Evolutionary conservation across 2,329 filamentous ascomycete species (phyloP), one percentile per base, ranked within the genome.

Genomic region (Achaetomium macrosporum): DNA sequence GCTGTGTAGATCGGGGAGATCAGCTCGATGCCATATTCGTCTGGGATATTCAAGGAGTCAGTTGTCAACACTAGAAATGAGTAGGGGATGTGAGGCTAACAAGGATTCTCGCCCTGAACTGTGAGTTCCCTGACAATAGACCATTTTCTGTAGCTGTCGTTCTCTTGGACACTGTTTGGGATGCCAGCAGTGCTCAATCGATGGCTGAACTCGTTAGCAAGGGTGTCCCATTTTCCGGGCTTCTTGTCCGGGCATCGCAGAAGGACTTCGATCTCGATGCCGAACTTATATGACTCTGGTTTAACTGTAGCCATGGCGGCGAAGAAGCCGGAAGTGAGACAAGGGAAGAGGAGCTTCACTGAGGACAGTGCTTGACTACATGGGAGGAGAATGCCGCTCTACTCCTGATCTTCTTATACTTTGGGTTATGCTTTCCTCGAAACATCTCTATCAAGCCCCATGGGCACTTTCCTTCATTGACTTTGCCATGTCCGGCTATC

Each of bases 211-310:
- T 71, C 66, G 11, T 65, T 56, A 11, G 69, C 69, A n/a, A 72
- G 61, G 2, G 63, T 52, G 5, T 60, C 58, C 68, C 69, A 71
- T 4, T 61, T 59, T 9, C 64, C 64, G 51, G 67, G 61, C 10
- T 59, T 53, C 53, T 65, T 69, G 35, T 66, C 66, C 42, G 62
- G 63, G 51, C 65, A 62, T 11, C 60, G 63, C 3, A 72, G 58
- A 6, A 71, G 65, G 3, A 72, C 59, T 58, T 72, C 70, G 19
- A 72, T 62, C 57, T 72, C 70, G 17, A 72, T 55, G 17, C 70
- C 70, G 44, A 72, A 72, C 31, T 59, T 58, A 36, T 66, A 58
- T 2, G 55, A 52, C 8, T n/a, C 0, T 30, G 12, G 3, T 31
- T 16, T 2, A 41, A 8, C 39, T 2, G 39, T 8, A 41, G 39